Evolutionary conservation across 257 asterid genomes (phyloP).

Genomic region (Gentiana straminea): DNA sequence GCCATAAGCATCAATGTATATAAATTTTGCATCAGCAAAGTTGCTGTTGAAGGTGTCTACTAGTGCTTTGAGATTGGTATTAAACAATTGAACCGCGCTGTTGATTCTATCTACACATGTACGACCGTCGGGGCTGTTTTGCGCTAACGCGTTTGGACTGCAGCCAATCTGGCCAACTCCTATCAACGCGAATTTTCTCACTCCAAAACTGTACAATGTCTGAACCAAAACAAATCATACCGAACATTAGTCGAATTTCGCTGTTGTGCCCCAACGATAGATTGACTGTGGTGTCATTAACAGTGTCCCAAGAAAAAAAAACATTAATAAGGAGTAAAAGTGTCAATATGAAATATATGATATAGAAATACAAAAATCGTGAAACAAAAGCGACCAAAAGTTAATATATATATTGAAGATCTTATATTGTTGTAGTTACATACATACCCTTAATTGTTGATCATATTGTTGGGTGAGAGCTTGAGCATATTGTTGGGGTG

Average conservation of each 20-base stretch:
- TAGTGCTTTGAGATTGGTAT: conserved; percentile 38
- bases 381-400: too few relatives aligned
- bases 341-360: too few relatives aligned
- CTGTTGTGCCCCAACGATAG: too few relatives aligned
- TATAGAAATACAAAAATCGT: too few relatives aligned
- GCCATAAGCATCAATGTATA: conserved; percentile 64
- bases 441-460: conserved; percentile 22
- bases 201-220: conserved; percentile 61
- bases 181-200: conserved; percentile 55
- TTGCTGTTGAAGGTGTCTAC: conserved; percentile 64
- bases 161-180: conserved; percentile 93
- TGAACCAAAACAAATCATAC: neutral
- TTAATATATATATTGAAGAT: neutral
- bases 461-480: conserved; percentile 28
- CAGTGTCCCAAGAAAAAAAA: too few relatives aligned
- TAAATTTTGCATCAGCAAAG: conserved; percentile 49
- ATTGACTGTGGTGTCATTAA: too few relatives aligned
- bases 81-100: conserved; percentile 58
- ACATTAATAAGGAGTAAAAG: too few relatives aligned
- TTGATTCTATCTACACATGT: conserved; percentile 70
- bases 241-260: neutral
- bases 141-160: conserved; percentile 92
- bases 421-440: neutral
- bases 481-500: conserved; percentile 31
- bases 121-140: conserved; percentile 71